A percentile compares a stretch with the other conserved stretches of the same genome.
phyloP scores from a whole-genome alignment of 2,329 filamentous ascomycete species.

The Dichotomopilus funicola region DNA sequence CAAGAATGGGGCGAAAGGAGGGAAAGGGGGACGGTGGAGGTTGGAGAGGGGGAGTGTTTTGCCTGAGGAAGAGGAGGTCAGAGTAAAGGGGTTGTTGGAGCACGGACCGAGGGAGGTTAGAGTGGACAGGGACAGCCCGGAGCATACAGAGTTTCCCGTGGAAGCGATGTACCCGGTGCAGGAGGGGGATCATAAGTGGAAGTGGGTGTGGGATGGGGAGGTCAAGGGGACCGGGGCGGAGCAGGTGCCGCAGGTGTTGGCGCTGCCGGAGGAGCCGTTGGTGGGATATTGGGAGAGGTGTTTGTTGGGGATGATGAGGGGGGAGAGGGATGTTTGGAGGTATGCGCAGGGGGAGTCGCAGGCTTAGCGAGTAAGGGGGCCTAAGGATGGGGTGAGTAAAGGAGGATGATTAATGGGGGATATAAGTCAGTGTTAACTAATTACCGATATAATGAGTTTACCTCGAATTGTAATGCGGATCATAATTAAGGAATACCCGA shows the following conservation, averaged over 20 bases:
- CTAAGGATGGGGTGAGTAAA: too few species aligned
- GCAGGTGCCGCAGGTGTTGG: conserved; percentile 21
- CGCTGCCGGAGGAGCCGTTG: conserved; percentile 30
- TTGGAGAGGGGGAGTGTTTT: conserved; percentile 17
- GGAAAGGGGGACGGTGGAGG: conserved; percentile 24
- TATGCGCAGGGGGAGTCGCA: conserved; percentile 12
- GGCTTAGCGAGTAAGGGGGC: not conserved
- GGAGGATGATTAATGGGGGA: too few species aligned
- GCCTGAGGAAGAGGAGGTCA: conserved; percentile 6
- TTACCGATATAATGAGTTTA: too few species aligned
- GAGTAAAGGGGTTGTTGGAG: conserved; percentile 1
- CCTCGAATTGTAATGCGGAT: too few species aligned
- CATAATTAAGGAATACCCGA: too few species aligned
- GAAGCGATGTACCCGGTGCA: conserved; percentile 23
- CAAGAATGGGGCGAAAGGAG: too few species aligned
- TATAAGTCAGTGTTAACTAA: too few species aligned
- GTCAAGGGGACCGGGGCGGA: conserved; percentile 13
- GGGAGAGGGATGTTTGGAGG: conserved; percentile 27
- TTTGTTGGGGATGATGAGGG: conserved; percentile 23
- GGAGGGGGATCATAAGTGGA: conserved; percentile 26
- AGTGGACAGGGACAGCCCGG: not conserved
- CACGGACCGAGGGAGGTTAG: conserved; percentile 13
- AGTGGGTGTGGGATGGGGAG: conserved; percentile 25
- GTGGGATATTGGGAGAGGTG: conserved; percentile 31
- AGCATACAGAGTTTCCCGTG: conserved; percentile 16